Base-by-base conservation (phyloP, 148 eudicot genomes). In the Limonium bicolor region DNA sequence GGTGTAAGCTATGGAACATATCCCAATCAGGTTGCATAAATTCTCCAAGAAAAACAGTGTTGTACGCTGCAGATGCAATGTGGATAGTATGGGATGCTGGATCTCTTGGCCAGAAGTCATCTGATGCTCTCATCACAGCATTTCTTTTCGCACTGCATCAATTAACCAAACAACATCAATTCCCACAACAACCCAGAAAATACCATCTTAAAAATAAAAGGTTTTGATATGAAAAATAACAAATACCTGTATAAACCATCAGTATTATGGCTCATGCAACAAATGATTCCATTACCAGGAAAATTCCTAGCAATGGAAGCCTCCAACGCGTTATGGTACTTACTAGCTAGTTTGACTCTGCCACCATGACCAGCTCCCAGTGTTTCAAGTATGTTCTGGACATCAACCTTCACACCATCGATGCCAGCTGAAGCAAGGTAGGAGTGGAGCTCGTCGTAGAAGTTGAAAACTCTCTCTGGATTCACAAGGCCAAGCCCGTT, bases 1-100 rank as follows among this genome's bases (percentile, higher is more conserved):
- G 82, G 59, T 86, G 95, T 55, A 80, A 58, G 65, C 95, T 86
- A 63, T 85, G 95, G 63, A 85, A 85, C 95, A 85, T 85, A 67
- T 85, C 95, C 95, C 95, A 85, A 61, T 85, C 95, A 20, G 95
- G 90, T 66, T 85, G 95, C 90, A 80, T 80, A 46, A 85, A 85
- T 48, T 85, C 95, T 38, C 95, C 95, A 2, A 85, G 75, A 53
- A 85, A 85, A 42, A 85, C 27, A 10, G 85, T 73, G 50, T 85
- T 85, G 55, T 85, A 85, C 10, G 95, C 95, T 48, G 80, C 90
- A 12, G 95, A 85, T 48, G 95, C 82, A 62, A 85, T 80, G 59
- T 80, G 95, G 50, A 85, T 80, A 5, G 95, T 85, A 72, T 85
- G 95, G 40, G 95, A 86, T n/a, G 95, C 86, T 2, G 80, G n/a